Evolutionary conservation across 352 stramenopile genomes (phyloP).

Genomic region (Globisporangium rhizosaccharum): DNA sequence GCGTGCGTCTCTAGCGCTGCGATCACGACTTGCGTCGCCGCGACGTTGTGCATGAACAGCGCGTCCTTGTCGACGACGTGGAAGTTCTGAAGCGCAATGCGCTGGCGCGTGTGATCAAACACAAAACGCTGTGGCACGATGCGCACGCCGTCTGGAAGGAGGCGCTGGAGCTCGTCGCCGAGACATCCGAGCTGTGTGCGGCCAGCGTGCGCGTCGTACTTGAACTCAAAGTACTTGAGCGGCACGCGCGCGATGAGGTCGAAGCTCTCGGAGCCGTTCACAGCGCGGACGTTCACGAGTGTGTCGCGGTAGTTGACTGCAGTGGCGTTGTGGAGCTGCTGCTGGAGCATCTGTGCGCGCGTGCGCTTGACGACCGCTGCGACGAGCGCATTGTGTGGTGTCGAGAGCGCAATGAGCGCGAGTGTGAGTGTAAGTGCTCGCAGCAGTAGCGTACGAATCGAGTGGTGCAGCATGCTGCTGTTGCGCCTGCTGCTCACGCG

Average conservation of each 20-base stretch:
- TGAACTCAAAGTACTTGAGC: conserved; percentile 74
- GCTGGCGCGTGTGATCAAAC: conserved; percentile 35
- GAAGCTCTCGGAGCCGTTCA: conserved; percentile 41
- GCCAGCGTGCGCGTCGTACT: conserved; percentile 67
- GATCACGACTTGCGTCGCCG: conserved; percentile 82
- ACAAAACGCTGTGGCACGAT: conserved; percentile 54
- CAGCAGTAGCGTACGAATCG: background rate
- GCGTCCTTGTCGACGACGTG: conserved; percentile 85
- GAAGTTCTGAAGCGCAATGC: conserved; percentile 77
- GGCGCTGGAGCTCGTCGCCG: conserved; percentile 40
- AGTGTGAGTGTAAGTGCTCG: background rate
- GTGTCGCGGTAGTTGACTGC: conserved; percentile 36
- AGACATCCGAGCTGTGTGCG: conserved; percentile 69
- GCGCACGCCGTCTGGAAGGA: conserved; percentile 73
- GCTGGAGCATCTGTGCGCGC: conserved; percentile 9
- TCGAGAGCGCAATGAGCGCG: background rate
- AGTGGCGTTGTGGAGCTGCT: conserved; percentile 8
- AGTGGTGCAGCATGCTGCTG: too few relatives aligned
- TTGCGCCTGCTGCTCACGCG: too few relatives aligned
- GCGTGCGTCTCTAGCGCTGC: conserved; percentile 23
- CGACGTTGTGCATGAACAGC: conserved; percentile 91
- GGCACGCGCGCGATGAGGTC: conserved; percentile 42
- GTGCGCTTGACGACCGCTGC: conserved; percentile 10
- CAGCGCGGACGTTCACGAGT: conserved; percentile 33
- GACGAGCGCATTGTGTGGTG: background rate